These are phyloP conservation scores for Bromus sterilis DNA, from an alignment of 176 grass and related monocot species.

Conservation along the genomic window DNA sequence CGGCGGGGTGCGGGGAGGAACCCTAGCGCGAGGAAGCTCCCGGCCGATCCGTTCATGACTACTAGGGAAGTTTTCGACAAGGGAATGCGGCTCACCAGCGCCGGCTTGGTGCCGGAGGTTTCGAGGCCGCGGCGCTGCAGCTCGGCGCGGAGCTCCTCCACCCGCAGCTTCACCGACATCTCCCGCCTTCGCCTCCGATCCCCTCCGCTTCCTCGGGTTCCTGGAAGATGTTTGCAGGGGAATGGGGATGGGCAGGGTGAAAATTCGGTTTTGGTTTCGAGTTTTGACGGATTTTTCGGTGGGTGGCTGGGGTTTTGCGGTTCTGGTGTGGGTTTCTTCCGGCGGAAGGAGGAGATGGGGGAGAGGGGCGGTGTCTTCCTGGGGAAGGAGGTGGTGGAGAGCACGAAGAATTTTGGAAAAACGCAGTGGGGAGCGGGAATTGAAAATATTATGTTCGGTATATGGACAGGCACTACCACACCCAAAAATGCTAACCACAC, in stretches of 20 bases:
- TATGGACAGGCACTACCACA: no score
- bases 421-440: neutral
- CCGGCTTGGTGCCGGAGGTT: slow-evolving; percentile 43
- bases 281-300: neutral
- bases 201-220: neutral
- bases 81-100: slow-evolving; percentile 33
- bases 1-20: neutral
- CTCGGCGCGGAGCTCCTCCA: slow-evolving; percentile 58
- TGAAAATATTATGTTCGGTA: neutral
- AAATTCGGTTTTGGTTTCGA: neutral
- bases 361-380: neutral
- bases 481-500: no score
- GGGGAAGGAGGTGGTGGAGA: neutral
- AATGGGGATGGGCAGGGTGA: neutral
- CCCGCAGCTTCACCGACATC: slow-evolving; percentile 65
- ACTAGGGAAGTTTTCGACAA: neutral
- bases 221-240: neutral
- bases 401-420: neutral
- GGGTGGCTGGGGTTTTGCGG: neutral
- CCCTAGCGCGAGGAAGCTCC: neutral
- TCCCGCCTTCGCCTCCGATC: neutral
- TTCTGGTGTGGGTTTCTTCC: slow-evolving; percentile 11
- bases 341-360: neutral
- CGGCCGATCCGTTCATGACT: neutral
- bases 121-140: slow-evolving; percentile 52